Evolutionary conservation across 1,284 basidiomycete species (phyloP).

Genomic region (Ustanciosporium gigantosporum): DNA sequence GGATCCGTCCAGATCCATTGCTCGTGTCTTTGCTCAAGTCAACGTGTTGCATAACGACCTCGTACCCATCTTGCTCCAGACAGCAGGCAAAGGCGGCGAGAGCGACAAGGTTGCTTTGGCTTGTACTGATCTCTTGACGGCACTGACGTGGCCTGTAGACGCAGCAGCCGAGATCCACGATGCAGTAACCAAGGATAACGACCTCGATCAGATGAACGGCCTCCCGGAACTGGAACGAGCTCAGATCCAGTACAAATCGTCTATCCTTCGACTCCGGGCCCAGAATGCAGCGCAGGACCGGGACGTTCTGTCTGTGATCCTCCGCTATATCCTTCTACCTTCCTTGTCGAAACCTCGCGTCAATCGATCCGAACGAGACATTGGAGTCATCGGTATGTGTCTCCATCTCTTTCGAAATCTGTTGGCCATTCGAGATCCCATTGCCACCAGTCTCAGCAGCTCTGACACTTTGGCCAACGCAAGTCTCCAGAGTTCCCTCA

Average conservation of each 20-base stretch:
- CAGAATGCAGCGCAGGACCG: slow-evolving; percentile 22
- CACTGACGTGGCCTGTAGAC: slow-evolving; percentile 60
- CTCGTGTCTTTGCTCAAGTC: slow-evolving; percentile 54
- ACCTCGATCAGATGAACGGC: slow-evolving; percentile 33
- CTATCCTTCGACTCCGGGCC: slow-evolving; percentile 47
- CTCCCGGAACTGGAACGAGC: slow-evolving; percentile 43
- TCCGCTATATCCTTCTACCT: slow-evolving; percentile 53
- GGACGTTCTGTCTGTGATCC: slow-evolving; percentile 47
- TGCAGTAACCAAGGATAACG: slow-evolving; percentile 46
- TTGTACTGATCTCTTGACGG: slow-evolving; percentile 58
- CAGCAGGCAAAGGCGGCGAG: slow-evolving; percentile 47
- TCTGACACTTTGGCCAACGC: slow-evolving; percentile 45
- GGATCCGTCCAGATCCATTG: slow-evolving; percentile 51
- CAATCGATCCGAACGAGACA: slow-evolving; percentile 49
- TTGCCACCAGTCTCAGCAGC: slow-evolving; percentile 45
- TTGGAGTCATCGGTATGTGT: slow-evolving; percentile 55
- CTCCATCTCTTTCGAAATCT: slow-evolving; percentile 60
- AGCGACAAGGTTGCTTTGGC: slow-evolving; percentile 54
- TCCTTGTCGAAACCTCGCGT: slow-evolving; percentile 50
- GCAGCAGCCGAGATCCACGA: slow-evolving; percentile 50
- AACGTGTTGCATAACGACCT: slow-evolving; percentile 55
- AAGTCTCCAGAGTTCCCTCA: slow-evolving; percentile 52
- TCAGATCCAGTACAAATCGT: slow-evolving; percentile 57
- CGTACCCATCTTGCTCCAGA: slow-evolving; percentile 57
- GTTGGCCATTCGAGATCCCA: slow-evolving; percentile 55